Evolutionary conservation across 1,284 basidiomycete genomes (phyloP), one percentile per base, ranked within the genome.

Genomic region (Lignosus rhinocerotis): DNA sequence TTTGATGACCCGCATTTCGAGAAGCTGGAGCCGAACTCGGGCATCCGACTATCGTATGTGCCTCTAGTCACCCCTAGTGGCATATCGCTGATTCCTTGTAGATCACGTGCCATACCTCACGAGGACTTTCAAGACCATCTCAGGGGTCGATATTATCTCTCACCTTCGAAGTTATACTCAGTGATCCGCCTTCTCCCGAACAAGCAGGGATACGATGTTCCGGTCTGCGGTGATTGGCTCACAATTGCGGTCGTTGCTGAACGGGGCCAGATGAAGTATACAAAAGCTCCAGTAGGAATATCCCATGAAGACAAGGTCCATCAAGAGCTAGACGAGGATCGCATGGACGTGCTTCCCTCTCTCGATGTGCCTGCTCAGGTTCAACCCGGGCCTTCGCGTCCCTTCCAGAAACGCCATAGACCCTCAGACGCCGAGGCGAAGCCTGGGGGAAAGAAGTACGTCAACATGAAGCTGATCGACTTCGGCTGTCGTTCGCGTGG

Each of bases 221-320:
- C 96, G 2, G 87, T 98, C 4, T 84, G 86, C 6, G 92, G 92
- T 1, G 96, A 98, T 73, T 98, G 91, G 89, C 83, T 96, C 46
- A 91, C 92, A 8, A 90, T 96, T 53, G 93, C 90, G 1, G 93
- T 95, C 7, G 84, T 96, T 21, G 93, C 92, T 4, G 92, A 95
- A 73, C 85, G 93, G 34, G 87, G 91, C 4, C 85, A 85, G 19
- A 76, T 94, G 64, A 85, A 83, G 62, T 80, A 86, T 64, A 88
- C 82, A 43, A 82, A 80, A 57, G 85, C 87, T 14, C 85, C 87
- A 9, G 82, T 87, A 4, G 77, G 78, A n/a, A 67, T 83, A 36
- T 77, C 77, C 19, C 78, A 73, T 31, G 80, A 79, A 14, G 80
- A 80, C 41, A 79, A 81, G 59, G 72, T 71, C 7, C 67, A 69